Evolutionary conservation across 2,329 filamentous ascomycete species (phyloP).

Genomic region (Clarireedia paspali): DNA sequence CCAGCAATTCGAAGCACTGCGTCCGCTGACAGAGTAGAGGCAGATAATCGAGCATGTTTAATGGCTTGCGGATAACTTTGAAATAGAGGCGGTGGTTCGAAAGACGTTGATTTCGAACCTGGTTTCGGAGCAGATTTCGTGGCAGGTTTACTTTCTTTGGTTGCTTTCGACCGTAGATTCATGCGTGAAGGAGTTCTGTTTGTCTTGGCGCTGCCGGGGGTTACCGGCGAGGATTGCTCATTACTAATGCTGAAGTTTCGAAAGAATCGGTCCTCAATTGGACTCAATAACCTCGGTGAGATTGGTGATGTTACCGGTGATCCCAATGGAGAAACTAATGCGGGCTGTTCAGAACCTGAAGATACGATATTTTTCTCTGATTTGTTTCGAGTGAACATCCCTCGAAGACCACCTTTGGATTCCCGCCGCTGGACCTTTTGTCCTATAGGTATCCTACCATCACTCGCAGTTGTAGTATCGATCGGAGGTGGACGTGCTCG

Average conservation of each 20-base stretch:
- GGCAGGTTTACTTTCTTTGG: slow-evolving; percentile 16
- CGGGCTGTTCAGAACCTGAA: slow-evolving; percentile 15
- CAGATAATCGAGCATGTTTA: slow-evolving; percentile 63
- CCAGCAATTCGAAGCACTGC: slow-evolving; percentile 51
- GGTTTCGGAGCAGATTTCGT: slow-evolving; percentile 13
- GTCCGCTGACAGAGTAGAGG: slow-evolving; percentile 62
- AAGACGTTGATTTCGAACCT: slow-evolving; percentile 31
- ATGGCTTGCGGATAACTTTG: slow-evolving; percentile 81
- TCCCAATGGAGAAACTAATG: neutral
- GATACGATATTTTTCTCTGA: slow-evolving; percentile 16
- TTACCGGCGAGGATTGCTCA: slow-evolving; percentile 8
- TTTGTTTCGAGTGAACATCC: slow-evolving; percentile 26
- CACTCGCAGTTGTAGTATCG: slow-evolving; percentile 10
- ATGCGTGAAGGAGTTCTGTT: slow-evolving; percentile 19
- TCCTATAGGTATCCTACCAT: slow-evolving; percentile 16
- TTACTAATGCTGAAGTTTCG: slow-evolving; percentile 9
- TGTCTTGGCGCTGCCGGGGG: slow-evolving; percentile 10
- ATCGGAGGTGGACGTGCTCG: slow-evolving; percentile 23
- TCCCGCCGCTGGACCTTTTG: slow-evolving; percentile 19
- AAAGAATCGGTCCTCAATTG: slow-evolving; percentile 12
- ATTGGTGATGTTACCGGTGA: neutral
- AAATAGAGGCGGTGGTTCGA: slow-evolving; percentile 71
- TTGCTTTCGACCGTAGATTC: slow-evolving; percentile 20
- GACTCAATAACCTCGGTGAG: slow-evolving; percentile 13
- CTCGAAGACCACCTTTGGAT: slow-evolving; percentile 25